Evolutionary conservation across 495 filamentous ascomycete species (phyloP), one percentile per base, ranked within the genome.

Genomic region (Pyrenopolyporus hunteri): DNA sequence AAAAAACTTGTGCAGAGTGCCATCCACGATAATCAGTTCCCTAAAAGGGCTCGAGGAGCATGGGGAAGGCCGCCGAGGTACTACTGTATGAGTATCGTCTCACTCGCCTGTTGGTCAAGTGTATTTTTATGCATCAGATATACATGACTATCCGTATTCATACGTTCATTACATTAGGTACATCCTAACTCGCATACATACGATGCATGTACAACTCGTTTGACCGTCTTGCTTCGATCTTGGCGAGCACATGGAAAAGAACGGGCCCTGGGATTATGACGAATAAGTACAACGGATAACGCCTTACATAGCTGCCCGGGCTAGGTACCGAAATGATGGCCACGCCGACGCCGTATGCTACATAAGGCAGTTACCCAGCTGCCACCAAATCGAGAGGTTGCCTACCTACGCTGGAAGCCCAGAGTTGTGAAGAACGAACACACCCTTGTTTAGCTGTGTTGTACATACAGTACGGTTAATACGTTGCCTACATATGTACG

Each of bases 1-100:
- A 23, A 43, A 57, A 57, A 46, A 51, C 49, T 64, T 67, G 57
- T 67, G 65, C 61, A 65, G 64, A 51, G 35, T 67, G 37, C 52
- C 58, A 55, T 59, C 42, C 29, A 58, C 59, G 53, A 43, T 55
- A 58, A 67, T 58, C 58, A 59, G 56, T 59, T 56, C 25, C 59
- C 10, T 32, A 47, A 63, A n/a, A 50, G 6, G 11, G 29, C 13
- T 37, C n/a, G 29, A 52, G 37, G 37, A 50, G 48, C 55, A 53
- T 59, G 51, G 66, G 47, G 53, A 64, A 59, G 52, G 28, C 49
- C 51, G 45, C 60, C 57, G 45, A 65, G 40, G 32, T 59, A 43
- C 40, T 37, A 56, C 51, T 57, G 63, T 54, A 39, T 57, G 33
- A 39, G 10, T 43, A 26, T 64, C 44, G 47, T 57, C 51, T 47